These are phyloP conservation scores for Phaffia tasmanica DNA, from an alignment of 768 basidiomycete species.

Conservation along the genomic window DNA sequence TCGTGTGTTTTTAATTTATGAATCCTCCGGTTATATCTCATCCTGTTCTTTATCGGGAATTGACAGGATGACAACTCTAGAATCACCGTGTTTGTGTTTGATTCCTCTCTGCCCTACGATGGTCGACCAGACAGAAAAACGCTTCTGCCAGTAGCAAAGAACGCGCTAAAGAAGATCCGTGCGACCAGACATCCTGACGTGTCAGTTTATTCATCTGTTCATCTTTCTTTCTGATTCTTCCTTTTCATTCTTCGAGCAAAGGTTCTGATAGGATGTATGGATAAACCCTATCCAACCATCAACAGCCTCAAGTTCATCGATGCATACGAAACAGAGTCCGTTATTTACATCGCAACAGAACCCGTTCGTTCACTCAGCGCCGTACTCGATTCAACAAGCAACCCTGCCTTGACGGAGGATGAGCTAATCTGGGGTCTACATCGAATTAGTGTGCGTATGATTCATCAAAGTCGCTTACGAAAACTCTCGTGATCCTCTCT, in stretches of 20 bases:
- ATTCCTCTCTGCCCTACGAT: conserved; percentile 42
- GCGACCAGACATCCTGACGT: conserved; percentile 91
- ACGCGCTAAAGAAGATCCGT: conserved; percentile 77
- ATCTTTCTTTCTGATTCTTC: not conserved
- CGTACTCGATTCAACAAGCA: conserved; percentile 47
- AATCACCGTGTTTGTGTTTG: conserved; percentile 88
- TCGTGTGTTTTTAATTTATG: not conserved
- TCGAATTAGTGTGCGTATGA: conserved; percentile 61
- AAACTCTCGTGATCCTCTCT: not conserved
- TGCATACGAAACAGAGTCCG: conserved; percentile 74
- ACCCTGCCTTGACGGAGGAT: conserved; percentile 54
- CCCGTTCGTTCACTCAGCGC: conserved; percentile 64
- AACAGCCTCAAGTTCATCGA: conserved; percentile 79
- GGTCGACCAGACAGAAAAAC: conserved; percentile 47
- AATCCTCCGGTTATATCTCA: not conserved
- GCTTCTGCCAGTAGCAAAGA: conserved; percentile 65
- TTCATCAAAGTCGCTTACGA: not conserved
- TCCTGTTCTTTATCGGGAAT: not conserved
- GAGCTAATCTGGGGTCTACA: conserved; percentile 92
- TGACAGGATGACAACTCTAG: conserved; percentile 70
- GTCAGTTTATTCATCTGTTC: conserved; percentile 26
- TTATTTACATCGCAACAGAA: conserved; percentile 88
- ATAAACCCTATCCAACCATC: not conserved
- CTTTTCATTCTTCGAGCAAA: not conserved
- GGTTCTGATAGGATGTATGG: not conserved